Evolutionary conservation across 2,329 filamentous ascomycete species (phyloP), one percentile per base, ranked within the genome.

Genomic region (Pseudogymnoascus sp.): DNA sequence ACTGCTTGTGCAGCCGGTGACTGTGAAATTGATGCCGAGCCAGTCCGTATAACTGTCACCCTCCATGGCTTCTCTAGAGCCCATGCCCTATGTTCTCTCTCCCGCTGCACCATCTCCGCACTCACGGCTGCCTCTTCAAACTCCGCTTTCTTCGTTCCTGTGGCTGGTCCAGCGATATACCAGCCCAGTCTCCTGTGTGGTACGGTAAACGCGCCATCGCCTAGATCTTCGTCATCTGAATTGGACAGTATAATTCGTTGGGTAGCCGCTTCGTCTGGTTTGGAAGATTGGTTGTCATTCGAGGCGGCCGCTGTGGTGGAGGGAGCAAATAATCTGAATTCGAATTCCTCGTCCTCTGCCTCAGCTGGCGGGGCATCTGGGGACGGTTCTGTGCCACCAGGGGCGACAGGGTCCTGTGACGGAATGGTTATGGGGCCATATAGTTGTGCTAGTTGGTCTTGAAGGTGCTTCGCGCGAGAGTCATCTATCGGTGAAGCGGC

Each of bases 31-130:
- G 71, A 72, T n/a, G 69, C 73, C 1, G 60, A 62, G 16, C 42
- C 11, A n/a, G 77, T 69, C 1, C 68, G 72, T 34, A 84, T 74
- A 31, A 73, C 75, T 3, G 74, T 78, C 12, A 86, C 83, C 63
- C 79, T 79, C 85, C 85, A 87, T 1, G 84, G 83, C 67, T 83
- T 76, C 71, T 86, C 83, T 45, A 83, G 72, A 0, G 84, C 85
- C 83, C 83, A 86, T 5, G 77, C 76, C 62, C 79, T 75, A 68
- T 71, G 73, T 54, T 68, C 70, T n/a, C 79, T 78, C 65, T 77
- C 74, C 21, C 69, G 69, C 1, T 82, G 61, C 12, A 88, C 72
- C 12, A 83, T 78, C n/a, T 82, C 79, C 5, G 79, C 80, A 31
- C 73, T 79, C 10, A 87, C 73, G 2, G 85, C 82, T 2, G 78